phyloP scores from a whole-genome alignment of 1,139 yeast species.

The Nadsonia commutata region DNA sequence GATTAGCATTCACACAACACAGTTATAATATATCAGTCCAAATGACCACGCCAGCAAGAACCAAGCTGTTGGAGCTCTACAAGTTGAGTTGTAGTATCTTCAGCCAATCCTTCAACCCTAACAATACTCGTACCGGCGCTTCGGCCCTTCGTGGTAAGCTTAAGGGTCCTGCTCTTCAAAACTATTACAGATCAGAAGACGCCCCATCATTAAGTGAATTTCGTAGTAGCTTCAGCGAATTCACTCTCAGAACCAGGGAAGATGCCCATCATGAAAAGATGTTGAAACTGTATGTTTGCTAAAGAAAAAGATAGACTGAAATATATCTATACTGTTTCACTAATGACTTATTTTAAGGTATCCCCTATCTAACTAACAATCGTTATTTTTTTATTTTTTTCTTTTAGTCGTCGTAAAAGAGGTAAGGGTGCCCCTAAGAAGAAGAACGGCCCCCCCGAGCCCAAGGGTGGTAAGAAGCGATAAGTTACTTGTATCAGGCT shows the following conservation, averaged over 20 bases:
- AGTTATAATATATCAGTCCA: background rate
- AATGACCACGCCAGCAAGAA: background rate
- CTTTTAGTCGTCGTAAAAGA: constrained; percentile 49
- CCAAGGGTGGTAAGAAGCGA: background rate
- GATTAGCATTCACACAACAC: no score
- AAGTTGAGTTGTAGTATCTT: constrained; percentile 48
- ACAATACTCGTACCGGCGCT: constrained; percentile 56
- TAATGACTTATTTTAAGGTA: no score
- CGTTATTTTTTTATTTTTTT: constrained; percentile 4
- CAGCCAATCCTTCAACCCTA: constrained; percentile 56
- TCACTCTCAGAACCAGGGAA: constrained; percentile 62
- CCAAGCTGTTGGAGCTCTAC: constrained; percentile 32
- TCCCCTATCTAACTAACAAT: constrained; percentile 2
- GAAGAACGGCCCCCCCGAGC: constrained; percentile 23
- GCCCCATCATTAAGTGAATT: constrained; percentile 51
- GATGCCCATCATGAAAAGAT: constrained; percentile 27
- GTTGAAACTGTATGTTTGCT: constrained; percentile 12
- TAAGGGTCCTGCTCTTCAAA: constrained; percentile 57
- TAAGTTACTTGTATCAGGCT: no score
- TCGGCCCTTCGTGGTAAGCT: constrained; percentile 59
- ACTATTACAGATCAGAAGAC: constrained; percentile 66
- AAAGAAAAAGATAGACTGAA: background rate
- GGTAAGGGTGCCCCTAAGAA: constrained; percentile 90
- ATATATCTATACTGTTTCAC: no score
- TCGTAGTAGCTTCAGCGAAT: constrained; percentile 41